Evolutionary conservation across 495 filamentous ascomycete species (phyloP).

Genomic region (Hypoxylon cercidicola): DNA sequence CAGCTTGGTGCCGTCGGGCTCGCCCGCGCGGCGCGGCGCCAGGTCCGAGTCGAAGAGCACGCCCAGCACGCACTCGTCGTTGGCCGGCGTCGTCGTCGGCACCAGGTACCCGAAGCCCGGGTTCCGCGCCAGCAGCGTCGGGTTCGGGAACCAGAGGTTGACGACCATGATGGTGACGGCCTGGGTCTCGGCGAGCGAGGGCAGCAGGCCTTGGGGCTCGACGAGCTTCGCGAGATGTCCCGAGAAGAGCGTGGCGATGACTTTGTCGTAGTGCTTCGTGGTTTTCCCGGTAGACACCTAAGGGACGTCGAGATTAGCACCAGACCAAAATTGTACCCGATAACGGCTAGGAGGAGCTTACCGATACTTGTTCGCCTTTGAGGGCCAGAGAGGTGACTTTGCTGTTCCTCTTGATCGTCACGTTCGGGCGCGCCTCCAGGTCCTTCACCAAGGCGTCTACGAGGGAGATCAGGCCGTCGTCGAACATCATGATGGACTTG

Average conservation of each 20-base stretch:
- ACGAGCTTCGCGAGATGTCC: conserved; percentile 57
- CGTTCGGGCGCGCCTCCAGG: conserved; percentile 58
- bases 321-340: background rate
- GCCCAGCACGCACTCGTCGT: conserved; percentile 86
- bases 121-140: conserved; percentile 66
- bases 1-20: conserved; percentile 76
- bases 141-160: conserved; percentile 82
- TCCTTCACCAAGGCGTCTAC: conserved; percentile 56
- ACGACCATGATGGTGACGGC: conserved; percentile 89
- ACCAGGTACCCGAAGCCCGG: conserved; percentile 93
- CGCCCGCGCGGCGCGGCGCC: conserved; percentile 30
- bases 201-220: conserved; percentile 46
- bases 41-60: conserved; percentile 90
- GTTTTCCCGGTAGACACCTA: conserved; percentile 46
- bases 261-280: conserved; percentile 62
- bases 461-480: conserved; percentile 66
- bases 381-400: conserved; percentile 51
- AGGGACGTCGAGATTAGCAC: conserved; percentile 5
- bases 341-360: conserved; percentile 10
- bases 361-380: conserved; percentile 26
- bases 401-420: conserved; percentile 62
- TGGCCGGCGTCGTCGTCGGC: conserved; percentile 75
- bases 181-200: conserved; percentile 63
- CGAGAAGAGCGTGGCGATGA: conserved; percentile 76
- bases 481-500: conserved; percentile 55